These are phyloP conservation scores for Saitozyma podzolica DNA, from an alignment of 768 basidiomycete genomes.

Conservation along the genomic window DNA sequence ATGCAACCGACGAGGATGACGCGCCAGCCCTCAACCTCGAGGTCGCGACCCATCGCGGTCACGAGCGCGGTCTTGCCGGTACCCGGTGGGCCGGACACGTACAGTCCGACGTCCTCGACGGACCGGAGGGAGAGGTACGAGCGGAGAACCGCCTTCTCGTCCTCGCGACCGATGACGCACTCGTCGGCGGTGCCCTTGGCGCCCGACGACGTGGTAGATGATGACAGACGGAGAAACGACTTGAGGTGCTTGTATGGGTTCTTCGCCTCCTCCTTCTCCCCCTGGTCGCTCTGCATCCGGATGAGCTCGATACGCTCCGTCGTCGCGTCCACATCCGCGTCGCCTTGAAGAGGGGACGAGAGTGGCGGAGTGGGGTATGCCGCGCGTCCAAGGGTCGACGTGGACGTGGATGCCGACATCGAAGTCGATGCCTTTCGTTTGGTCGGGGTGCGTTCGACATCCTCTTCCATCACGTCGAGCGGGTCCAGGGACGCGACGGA, in stretches of 20 bases:
- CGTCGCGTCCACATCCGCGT: neutral
- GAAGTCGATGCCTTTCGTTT: conserved; percentile 15
- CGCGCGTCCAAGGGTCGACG: neutral
- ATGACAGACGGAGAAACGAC: conserved; percentile 42
- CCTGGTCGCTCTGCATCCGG: conserved; percentile 4
- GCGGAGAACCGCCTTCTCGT: conserved; percentile 37
- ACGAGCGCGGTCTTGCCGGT: conserved; percentile 66
- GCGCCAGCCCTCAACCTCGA: conserved; percentile 31
- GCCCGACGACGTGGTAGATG: conserved; percentile 13
- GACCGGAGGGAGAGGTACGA: conserved; percentile 30
- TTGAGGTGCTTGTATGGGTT: conserved; percentile 50
- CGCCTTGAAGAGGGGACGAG: conserved; percentile 20
- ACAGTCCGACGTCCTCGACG: conserved; percentile 52
- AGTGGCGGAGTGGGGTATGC: conserved; percentile 34
- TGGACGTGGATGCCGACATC: conserved; percentile 9
- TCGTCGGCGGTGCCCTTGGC: conserved; percentile 15
- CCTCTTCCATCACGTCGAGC: conserved; percentile 28
- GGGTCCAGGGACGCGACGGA: conserved; percentile 22
- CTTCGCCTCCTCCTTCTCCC: conserved; percentile 1
- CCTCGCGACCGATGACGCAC: conserved; percentile 44
- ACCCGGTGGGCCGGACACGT: conserved; percentile 90
- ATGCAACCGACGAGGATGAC: conserved; percentile 51
- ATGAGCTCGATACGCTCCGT: neutral
- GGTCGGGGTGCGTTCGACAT: conserved; percentile 39
- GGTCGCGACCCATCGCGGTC: conserved; percentile 38